Conservation (phyloP, 1,139 yeast genomes). For the Geotrichum phurueaensis region DNA sequence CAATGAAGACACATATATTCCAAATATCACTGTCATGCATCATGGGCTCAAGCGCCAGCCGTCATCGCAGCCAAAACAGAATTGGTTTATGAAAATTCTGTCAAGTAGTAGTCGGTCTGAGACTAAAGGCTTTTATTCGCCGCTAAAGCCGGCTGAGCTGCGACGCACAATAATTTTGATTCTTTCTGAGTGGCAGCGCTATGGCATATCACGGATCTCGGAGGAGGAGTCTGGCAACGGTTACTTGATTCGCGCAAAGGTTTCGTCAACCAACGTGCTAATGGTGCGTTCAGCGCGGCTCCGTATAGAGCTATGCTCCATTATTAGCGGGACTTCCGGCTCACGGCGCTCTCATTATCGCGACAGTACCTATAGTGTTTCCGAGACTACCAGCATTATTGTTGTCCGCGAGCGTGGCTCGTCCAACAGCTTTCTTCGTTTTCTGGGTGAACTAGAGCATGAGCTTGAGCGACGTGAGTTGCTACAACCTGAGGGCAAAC, state of each 20-base stretch:
- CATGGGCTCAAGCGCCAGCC: neutral
- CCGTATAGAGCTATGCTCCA: constrained; percentile 24
- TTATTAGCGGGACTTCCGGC: neutral
- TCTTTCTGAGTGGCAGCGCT: constrained; percentile 35
- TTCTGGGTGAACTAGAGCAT: constrained; percentile 33
- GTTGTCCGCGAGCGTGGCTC: constrained; percentile 33
- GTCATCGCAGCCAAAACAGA: constrained; percentile 28
- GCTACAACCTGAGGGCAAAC: neutral
- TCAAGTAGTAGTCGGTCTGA: constrained; percentile 13
- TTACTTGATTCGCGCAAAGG: constrained; percentile 32
- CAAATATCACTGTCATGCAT: neutral
- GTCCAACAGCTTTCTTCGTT: constrained; percentile 29
- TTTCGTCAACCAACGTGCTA: constrained; percentile 34
- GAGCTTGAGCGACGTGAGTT: constrained; percentile 18
- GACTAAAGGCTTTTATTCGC: constrained; percentile 28
- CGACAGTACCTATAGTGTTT: neutral
- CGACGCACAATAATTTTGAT: constrained; percentile 31
- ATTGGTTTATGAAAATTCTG: constrained; percentile 38
- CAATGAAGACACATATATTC: neutral
- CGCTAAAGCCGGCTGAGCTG: constrained; percentile 26
- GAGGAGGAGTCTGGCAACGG: constrained; percentile 23
- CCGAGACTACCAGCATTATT: constrained; percentile 27
- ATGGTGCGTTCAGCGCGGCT: constrained; percentile 32
- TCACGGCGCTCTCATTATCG: neutral
- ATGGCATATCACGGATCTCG: constrained; percentile 32